These are phyloP conservation scores for Aspergillus costaricaensis DNA, from an alignment of 2,329 filamentous ascomycete genomes.

Conservation along the genomic window DNA sequence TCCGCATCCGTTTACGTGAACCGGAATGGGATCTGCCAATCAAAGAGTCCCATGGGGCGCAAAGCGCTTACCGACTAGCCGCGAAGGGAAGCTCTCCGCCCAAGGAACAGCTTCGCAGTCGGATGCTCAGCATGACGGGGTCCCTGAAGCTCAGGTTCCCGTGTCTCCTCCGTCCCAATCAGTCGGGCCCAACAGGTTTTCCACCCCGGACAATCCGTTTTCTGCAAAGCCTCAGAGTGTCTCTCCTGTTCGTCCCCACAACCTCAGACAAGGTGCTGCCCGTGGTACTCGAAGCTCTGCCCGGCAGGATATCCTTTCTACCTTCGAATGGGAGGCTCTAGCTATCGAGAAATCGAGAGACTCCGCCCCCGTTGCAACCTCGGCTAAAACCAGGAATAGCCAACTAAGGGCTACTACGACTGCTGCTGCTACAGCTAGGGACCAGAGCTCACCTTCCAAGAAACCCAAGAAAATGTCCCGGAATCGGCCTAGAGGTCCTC, in stretches of 20 bases:
- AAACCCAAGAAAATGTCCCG: slow-evolving; percentile 39
- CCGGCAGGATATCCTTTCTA: slow-evolving; percentile 21
- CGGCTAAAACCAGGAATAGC: slow-evolving; percentile 12
- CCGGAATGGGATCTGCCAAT: slow-evolving; percentile 23
- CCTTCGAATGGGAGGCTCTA: slow-evolving; percentile 33
- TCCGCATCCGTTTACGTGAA: slow-evolving; percentile 20
- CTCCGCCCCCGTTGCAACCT: slow-evolving; percentile 8
- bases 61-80: slow-evolving; percentile 19
- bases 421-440: slow-evolving; percentile 1
- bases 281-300: slow-evolving; percentile 28
- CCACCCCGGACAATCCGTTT: slow-evolving; percentile 3
- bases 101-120: not conserved
- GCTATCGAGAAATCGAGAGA: slow-evolving; percentile 21
- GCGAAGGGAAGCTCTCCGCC: slow-evolving; percentile 6
- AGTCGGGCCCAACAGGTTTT: slow-evolving; percentile 3
- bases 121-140: not conserved
- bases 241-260: slow-evolving; percentile 14
- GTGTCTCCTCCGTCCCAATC: slow-evolving; percentile 4
- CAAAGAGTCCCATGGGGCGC: slow-evolving; percentile 10
- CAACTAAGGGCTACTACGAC: not conserved
- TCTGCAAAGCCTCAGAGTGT: slow-evolving; percentile 6
- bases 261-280: slow-evolving; percentile 24
- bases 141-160: not conserved
- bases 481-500: slow-evolving; percentile 43
- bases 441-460: slow-evolving; percentile 1